Conservation (phyloP, 2,329 filamentous ascomycete species). For the Ascosphaera apis region DNA sequence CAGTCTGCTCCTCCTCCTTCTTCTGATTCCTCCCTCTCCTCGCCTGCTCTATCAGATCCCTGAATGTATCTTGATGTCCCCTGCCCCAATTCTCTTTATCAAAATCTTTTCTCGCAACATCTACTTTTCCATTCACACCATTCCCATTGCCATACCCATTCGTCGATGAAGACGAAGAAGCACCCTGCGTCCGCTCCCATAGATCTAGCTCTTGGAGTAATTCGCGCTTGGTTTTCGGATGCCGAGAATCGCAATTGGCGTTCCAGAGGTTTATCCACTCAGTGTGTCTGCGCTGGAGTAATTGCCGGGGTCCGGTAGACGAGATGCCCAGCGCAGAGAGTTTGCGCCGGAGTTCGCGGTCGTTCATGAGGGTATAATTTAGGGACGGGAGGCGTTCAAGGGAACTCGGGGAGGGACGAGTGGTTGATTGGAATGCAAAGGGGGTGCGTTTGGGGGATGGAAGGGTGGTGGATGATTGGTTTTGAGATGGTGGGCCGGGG, state of each 20-base stretch:
- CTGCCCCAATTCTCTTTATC: slow-evolving; percentile 54
- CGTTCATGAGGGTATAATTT: slow-evolving; percentile 73
- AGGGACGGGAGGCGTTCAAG: slow-evolving; percentile 49
- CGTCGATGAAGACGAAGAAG: slow-evolving; percentile 14
- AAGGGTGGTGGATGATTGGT: neutral
- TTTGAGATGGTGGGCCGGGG: slow-evolving; percentile 13
- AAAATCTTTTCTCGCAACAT: slow-evolving; percentile 72
- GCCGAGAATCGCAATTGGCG: slow-evolving; percentile 72
- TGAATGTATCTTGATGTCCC: slow-evolving; percentile 53
- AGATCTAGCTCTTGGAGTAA: slow-evolving; percentile 56
- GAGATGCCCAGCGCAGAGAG: slow-evolving; percentile 60
- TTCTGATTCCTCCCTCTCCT: neutral
- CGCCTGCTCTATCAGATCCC: slow-evolving; percentile 56
- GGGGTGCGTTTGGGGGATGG: neutral
- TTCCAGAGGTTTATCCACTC: slow-evolving; percentile 97
- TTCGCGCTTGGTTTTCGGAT: slow-evolving; percentile 45
- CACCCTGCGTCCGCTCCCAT: slow-evolving; percentile 71
- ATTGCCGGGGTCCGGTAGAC: slow-evolving; percentile 38
- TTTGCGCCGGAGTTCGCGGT: slow-evolving; percentile 55
- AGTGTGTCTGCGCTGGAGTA: slow-evolving; percentile 59
- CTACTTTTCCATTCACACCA: slow-evolving; percentile 11
- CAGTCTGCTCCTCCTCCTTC: neutral
- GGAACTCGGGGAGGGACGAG: slow-evolving; percentile 14
- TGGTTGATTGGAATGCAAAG: neutral
- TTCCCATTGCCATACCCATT: slow-evolving; percentile 10